Base-by-base conservation (phyloP, 305 asterid genomes). In the Solanum hybrid region DNA sequence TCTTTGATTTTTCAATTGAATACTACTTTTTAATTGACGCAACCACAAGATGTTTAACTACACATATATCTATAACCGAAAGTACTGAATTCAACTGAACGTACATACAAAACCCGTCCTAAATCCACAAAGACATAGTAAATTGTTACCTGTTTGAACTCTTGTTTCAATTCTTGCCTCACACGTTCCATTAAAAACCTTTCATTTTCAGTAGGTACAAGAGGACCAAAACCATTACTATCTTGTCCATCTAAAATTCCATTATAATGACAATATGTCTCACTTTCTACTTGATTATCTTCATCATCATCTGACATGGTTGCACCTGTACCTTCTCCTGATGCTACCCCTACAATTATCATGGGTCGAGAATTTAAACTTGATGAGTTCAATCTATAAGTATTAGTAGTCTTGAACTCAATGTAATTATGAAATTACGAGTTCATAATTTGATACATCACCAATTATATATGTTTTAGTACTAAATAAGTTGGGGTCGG, bases 241-340 rank as follows among this genome's bases (percentile, higher is more conserved):
- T 97, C 99, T 31, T 20, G 72, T 61, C 72, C 72, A 61, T 61
- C 72, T 61, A 97, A 79, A 83, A 95, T 92, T 87, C 95, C 99
- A 51, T 95, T 98, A 57, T 95, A 73, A 14, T 75, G 95, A 91
- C 94, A 91, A 91, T 95, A 95, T 22, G 94, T 75, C 65, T 96
- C 99, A 17, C 97, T 95, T 80, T 96, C 99, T 27, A 92, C 96
- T 86, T 94, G 98, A 91, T 96, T 61, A 8, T 61, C 98, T 68
- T 97, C 98, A 7, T 97, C 99, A 10, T 97, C 99, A 81, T 96
- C 99, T 3, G 99, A 96, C 99, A 97, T 96, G 17, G 99, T 96
- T 68, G 99, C 99, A 20, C 99, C 98, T 34, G 97, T 96, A 38
- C 99, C 97, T 93, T 97, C 99, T 26, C 97, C 97, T 24, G 98